Evolutionary conservation across 2,329 filamentous ascomycete species (phyloP), one percentile per base, ranked within the genome.

Genomic region (Thermoascus crustaceus): DNA sequence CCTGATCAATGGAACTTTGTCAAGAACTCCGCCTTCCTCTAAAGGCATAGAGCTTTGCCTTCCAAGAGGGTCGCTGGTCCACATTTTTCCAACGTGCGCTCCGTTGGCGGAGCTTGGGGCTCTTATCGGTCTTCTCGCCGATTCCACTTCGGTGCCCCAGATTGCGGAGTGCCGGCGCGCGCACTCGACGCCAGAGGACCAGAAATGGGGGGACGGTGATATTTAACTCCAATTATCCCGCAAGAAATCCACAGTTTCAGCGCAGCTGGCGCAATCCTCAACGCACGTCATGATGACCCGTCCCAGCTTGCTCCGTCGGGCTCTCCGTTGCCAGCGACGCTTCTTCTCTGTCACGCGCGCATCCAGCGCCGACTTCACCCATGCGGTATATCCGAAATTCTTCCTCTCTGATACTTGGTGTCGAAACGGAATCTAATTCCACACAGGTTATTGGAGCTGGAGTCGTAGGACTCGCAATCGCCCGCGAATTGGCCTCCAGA

Each of bases 381-480:
- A 80, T 60, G 75, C 74, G 21, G 72, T 70, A 55, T 36, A 35
- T 39, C 23, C 26, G n/a, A 30, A 17, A 2, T 41, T 23, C 34
- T 22, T 34, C 13, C 14, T 19, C 19, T 17, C 33, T 20, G 21
- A 8, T 7, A 37, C 11, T 32, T 25, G 17, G 13, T 9, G 14
- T 21, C 3, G 6, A 14, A 23, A 7, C n/a, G 30, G 9, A 29
- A 7, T 21, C 27, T 42, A 26, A 34, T 25, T 29, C 13, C n/a
- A 22, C 13, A 10, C 8, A 73, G 69, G 59, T 82, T 4, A 73
- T 85, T 40, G 81, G 81, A 8, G 81, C 69, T 19, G 81, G 81
- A 2, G 79, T 85, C 0, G 80, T 94, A 22, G 88, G 88, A 7
- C 74, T 94, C 2, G 82, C 88, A 6, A 75, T 87, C 37, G 85